phyloP scores from a whole-genome alignment of 805 yeast genomes.

The Ogataea pilisensis region DNA sequence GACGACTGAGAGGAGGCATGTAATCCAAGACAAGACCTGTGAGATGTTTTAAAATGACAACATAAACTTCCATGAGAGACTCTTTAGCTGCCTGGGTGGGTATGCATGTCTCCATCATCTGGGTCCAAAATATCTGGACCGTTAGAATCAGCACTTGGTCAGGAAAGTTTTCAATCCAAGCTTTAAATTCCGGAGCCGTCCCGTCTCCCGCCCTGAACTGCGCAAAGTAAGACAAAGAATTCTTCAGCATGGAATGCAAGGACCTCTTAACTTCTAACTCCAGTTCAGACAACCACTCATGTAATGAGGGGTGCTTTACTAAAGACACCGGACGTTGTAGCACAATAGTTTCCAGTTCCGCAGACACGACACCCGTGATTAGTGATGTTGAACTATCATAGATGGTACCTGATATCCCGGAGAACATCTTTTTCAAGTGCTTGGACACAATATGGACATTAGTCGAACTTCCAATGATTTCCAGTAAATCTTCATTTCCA shows the following conservation, averaged over 20 bases:
- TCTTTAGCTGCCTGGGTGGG: not conserved
- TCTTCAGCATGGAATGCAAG: conserved; percentile 34
- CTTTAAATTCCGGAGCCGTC: conserved; percentile 13
- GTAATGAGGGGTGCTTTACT: conserved; percentile 37
- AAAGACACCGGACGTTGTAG: conserved; percentile 43
- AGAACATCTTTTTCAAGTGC: conserved; percentile 68
- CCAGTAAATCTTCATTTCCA: conserved; percentile 87
- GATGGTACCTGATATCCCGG: conserved; percentile 50
- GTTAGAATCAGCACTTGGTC: conserved; percentile 55
- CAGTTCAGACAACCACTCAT: conserved; percentile 59
- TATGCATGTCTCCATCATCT: conserved; percentile 28
- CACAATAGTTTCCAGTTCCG: conserved; percentile 56
- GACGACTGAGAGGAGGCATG: conserved; percentile 28
- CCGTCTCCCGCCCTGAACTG: conserved; percentile 8
- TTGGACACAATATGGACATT: conserved; percentile 45
- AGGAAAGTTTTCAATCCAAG: conserved; percentile 42
- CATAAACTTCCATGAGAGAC: conserved; percentile 14
- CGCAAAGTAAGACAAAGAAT: conserved; percentile 29
- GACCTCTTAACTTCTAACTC: conserved; percentile 52
- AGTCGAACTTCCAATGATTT: conserved; percentile 65
- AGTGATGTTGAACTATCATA: conserved; percentile 23
- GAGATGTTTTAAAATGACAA: conserved; percentile 16
- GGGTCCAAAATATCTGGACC: conserved; percentile 56
- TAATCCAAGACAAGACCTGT: conserved; percentile 32
- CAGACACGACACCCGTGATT: conserved; percentile 48